A percentile compares a stretch with the other conserved stretches of the same genome.
phyloP scores from a whole-genome alignment of 2,329 filamentous ascomycete genomes.

The Colletotrichum cordylinicola region DNA sequence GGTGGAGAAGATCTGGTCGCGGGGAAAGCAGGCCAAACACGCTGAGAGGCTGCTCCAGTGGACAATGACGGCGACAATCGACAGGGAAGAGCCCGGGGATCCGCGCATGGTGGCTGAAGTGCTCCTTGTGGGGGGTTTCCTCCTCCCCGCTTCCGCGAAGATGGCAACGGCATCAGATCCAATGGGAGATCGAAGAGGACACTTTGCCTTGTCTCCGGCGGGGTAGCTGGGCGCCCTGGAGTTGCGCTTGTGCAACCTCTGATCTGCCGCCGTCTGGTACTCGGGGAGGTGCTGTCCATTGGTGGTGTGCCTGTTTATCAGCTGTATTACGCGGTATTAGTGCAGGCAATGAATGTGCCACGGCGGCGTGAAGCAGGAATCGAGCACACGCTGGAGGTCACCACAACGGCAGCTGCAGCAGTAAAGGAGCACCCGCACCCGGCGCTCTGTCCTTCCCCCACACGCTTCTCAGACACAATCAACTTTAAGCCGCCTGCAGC shows the following conservation, averaged over 20 bases:
- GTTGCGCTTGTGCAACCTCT: background rate
- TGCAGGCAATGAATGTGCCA: background rate
- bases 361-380: background rate
- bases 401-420: background rate
- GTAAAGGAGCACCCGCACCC: background rate
- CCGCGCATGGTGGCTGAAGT: background rate
- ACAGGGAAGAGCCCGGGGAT: slow-evolving; percentile 12
- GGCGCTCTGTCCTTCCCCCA: background rate
- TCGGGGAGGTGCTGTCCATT: background rate
- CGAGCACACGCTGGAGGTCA: background rate
- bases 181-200: background rate
- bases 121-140: slow-evolving; percentile 5
- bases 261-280: background rate
- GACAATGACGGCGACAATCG: background rate
- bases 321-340: background rate
- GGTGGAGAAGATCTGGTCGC: background rate
- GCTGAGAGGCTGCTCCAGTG: background rate
- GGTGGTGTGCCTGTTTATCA: background rate
- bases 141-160: slow-evolving; percentile 12
- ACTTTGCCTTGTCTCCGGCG: slow-evolving; percentile 11
- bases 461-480: background rate
- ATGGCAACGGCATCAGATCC: background rate
- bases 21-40: background rate
- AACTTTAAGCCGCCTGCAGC: background rate
- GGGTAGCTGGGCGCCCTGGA: background rate